Conservation (phyloP, 495 filamentous ascomycete species). For the Lasiosphaeria hispida region DNA sequence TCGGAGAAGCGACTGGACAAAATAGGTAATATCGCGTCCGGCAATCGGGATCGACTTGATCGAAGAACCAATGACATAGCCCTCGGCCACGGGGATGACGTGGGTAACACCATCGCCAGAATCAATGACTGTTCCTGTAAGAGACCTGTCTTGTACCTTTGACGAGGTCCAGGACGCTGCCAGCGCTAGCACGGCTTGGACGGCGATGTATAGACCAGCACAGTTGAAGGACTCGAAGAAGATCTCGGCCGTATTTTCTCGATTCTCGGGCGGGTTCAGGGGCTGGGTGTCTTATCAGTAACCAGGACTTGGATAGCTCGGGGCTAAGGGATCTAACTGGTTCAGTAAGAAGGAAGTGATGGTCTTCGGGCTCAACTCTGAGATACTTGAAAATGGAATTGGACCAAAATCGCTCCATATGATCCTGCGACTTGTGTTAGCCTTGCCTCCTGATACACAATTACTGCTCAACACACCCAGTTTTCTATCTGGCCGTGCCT, state of each 20-base stretch:
- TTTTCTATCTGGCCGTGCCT: constrained; percentile 98
- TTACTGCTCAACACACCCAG: constrained; percentile 60
- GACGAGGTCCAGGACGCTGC: constrained; percentile 98
- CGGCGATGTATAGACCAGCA: constrained; percentile 96
- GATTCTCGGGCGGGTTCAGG: constrained; percentile 96
- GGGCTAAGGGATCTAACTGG: constrained; percentile 58
- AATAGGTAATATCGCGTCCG: constrained; percentile 96
- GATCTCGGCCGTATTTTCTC: constrained; percentile 98
- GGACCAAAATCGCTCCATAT: constrained; percentile 99
- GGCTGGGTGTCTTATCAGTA: constrained; percentile 56
- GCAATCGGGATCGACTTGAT: constrained; percentile 99
- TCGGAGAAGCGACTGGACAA: constrained; percentile 91
- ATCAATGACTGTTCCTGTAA: constrained; percentile 97
- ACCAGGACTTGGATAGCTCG: not conserved
- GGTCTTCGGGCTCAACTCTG: constrained; percentile 95
- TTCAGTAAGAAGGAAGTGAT: constrained; percentile 96
- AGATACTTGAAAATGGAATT: constrained; percentile 99
- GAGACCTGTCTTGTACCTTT: constrained; percentile 93
- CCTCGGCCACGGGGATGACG: constrained; percentile 97
- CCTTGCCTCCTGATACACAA: not conserved
- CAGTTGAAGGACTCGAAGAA: constrained; percentile 99
- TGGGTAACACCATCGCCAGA: constrained; percentile 98
- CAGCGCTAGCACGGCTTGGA: constrained; percentile 93
- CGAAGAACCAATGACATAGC: constrained; percentile 96
- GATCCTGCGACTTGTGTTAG: constrained; percentile 56